Percentiles rank a stretch among this genome's conserved stretches.
Conservation (phyloP, 2,329 filamentous ascomycete species). For the Sclerotinia nivalis region DNA sequence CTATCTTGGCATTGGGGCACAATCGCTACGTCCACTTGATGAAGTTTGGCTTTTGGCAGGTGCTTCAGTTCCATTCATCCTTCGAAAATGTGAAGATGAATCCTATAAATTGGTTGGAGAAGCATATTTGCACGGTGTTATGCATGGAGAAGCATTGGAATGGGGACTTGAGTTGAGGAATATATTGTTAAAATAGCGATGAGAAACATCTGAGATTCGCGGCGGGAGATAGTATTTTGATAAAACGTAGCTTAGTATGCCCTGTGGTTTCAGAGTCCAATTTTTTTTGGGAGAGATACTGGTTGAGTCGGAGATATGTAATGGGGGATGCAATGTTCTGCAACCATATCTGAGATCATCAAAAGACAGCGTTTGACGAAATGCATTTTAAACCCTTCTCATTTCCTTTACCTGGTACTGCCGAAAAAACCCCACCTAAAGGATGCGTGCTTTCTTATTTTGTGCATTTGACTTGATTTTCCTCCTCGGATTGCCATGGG, state of each 20-base stretch:
- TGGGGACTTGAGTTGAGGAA: background rate
- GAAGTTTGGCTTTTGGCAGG: conserved; percentile 25
- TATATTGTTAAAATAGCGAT: background rate
- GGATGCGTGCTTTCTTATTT: no score
- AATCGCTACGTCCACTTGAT: conserved; percentile 21
- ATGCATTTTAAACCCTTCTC: no score
- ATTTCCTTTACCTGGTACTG: no score
- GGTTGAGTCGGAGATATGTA: background rate
- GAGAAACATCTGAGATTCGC: background rate
- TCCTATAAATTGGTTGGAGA: conserved; percentile 28
- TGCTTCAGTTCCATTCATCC: conserved; percentile 23
- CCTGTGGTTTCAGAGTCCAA: background rate
- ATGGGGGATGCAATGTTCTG: no score
- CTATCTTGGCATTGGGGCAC: conserved; percentile 17
- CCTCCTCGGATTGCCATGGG: no score
- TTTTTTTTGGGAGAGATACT: background rate
- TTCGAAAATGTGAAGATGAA: conserved; percentile 15
- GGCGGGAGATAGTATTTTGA: background rate
- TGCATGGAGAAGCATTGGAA: conserved; percentile 27
- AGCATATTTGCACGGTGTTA: conserved; percentile 27
- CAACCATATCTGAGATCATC: no score
- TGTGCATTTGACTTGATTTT: no score
- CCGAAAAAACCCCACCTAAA: no score
- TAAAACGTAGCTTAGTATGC: background rate
- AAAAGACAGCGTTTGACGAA: no score